These are phyloP conservation scores for Alternaria sp. DNA, from an alignment of 2,329 filamentous ascomycete genomes.

Conservation along the genomic window DNA sequence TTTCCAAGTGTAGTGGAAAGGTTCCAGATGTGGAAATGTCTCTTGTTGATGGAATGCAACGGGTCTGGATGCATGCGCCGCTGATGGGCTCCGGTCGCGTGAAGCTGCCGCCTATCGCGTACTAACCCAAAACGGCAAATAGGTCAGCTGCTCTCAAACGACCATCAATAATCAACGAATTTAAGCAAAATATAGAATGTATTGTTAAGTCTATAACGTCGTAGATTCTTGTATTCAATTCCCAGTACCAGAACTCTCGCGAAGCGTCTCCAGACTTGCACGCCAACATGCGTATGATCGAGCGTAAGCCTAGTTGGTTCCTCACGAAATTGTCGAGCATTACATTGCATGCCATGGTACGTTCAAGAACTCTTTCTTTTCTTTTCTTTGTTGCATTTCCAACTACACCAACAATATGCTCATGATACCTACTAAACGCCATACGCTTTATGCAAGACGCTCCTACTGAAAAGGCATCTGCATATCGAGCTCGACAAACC, in stretches of 20 bases:
- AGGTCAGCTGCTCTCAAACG: slow-evolving; percentile 5
- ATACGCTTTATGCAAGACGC: not conserved
- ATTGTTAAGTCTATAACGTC: not conserved
- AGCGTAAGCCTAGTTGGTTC: not conserved
- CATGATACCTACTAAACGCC: slow-evolving; percentile 5
- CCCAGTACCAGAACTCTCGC: too few relatives aligned
- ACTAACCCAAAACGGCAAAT: slow-evolving; percentile 20
- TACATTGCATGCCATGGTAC: not conserved
- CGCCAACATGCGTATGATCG: too few relatives aligned
- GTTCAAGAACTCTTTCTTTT: not conserved
- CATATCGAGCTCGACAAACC: not conserved
- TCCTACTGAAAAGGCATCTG: slow-evolving; percentile 2
- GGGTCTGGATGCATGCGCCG: slow-evolving; percentile 22
- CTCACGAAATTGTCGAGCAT: not conserved
- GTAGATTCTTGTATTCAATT: too few relatives aligned
- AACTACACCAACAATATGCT: slow-evolving; percentile 1
- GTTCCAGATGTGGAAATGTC: slow-evolving; percentile 19
- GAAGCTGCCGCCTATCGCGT: slow-evolving; percentile 19
- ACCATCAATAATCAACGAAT: not conserved
- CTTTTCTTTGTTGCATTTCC: not conserved
- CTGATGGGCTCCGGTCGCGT: slow-evolving; percentile 16
- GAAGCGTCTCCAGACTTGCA: too few relatives aligned
- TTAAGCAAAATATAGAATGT: not conserved
- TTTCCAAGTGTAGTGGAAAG: slow-evolving; percentile 3
- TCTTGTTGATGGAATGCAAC: slow-evolving; percentile 30